Evolutionary conservation across 2,329 filamentous ascomycete genomes (phyloP), one percentile per base, ranked within the genome.

Genomic region (Lojkania enalia): DNA sequence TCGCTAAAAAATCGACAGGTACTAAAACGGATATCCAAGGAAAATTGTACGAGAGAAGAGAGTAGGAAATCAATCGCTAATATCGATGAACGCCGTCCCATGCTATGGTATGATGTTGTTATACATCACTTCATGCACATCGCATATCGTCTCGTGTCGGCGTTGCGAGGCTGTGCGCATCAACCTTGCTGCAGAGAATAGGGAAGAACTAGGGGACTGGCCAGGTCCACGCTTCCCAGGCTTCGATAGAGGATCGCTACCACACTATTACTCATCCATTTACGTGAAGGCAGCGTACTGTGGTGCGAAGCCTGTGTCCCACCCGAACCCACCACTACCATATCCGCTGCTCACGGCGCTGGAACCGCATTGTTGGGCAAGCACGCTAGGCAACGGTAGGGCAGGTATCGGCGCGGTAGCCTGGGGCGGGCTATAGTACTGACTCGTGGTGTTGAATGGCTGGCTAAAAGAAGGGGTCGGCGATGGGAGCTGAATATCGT

Each of bases 381-480:
- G 77, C 82, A 91, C 88, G 74, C 89, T 96, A 32, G 91, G 90
- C 42, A 96, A 78, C 37, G 90, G 87, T 35, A 96, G 79, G 31
- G 85, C 77, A 16, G 89, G 82, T 54, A 95, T 85, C 38, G 88
- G 83, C 16, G 88, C 83, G 32, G 84, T 82, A 47, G 86, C 83
- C 63, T 85, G 82, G 12, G 90, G 87, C 42, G 88, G 83, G 74
- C 85, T 88, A 79, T 90, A 95, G 76, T 85, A 95, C 59, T 81
- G 77, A 49, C 74, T 78, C 47, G 86, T 84, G 16, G 87, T 84
- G 49, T 85, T 84, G 68, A 82, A 88, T 37, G 89, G 87, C 67
- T 88, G 84, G 70, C 83, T 92, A 77, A 84, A 95, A 30, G 88
- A 85, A 33, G 88, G 84, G 35, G 88, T 84, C 25, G 90, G 88